A percentile compares a stretch with the other conserved stretches of the same genome.
These are phyloP conservation scores for Wickerhamiella dianesei DNA, from an alignment of 805 yeast species.

Conservation along the genomic window DNA sequence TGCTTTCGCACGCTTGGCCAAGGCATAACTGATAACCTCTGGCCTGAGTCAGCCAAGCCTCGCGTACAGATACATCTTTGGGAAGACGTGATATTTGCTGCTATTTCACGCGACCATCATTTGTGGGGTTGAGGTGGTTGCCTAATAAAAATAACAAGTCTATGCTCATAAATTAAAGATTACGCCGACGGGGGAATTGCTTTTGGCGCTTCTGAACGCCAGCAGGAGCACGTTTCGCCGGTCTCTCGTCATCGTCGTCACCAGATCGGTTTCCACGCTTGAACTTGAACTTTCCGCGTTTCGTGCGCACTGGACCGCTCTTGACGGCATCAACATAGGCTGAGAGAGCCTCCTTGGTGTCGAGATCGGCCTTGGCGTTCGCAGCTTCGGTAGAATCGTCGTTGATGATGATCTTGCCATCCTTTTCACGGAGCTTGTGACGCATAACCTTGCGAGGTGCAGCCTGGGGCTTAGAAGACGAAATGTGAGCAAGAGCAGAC, in stretches of 20 bases:
- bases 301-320: constrained; percentile 90
- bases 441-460: constrained; percentile 26
- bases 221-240: background rate
- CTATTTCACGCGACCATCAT: background rate
- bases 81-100: background rate
- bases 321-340: constrained; percentile 91
- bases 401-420: constrained; percentile 57
- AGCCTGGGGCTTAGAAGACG: constrained; percentile 71
- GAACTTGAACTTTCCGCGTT: constrained; percentile 78
- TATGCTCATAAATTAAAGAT: background rate
- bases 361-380: constrained; percentile 15
- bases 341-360: constrained; percentile 46
- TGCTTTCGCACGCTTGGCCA: constrained; percentile 58
- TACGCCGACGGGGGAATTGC: background rate
- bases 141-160: background rate
- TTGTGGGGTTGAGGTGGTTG: too few relatives aligned
- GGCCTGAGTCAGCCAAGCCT: too few relatives aligned
- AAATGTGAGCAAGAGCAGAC: constrained; percentile 71
- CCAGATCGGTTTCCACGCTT: constrained; percentile 46
- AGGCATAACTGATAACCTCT: constrained; percentile 13
- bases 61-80: background rate
- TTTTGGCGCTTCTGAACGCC: background rate
- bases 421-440: constrained; percentile 29
- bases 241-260: constrained; percentile 40
- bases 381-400: constrained; percentile 31